These are phyloP conservation scores for Coemansia sp. DNA, from an alignment of 192 early-diverging fungal species.

Conservation along the genomic window DNA sequence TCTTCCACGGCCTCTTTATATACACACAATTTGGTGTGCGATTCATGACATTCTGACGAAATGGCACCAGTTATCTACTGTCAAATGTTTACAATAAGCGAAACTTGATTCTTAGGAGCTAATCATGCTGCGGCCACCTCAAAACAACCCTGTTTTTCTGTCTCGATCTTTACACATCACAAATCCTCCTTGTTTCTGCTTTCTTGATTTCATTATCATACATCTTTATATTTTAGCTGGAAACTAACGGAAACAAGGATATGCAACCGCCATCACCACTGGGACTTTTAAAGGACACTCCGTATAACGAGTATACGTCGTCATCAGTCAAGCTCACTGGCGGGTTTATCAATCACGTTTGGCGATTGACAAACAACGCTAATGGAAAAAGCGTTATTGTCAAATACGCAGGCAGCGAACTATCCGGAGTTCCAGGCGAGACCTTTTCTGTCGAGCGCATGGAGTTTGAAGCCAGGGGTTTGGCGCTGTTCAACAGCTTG, in stretches of 20 bases:
- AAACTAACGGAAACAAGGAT: background rate
- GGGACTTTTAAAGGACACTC: conserved; percentile 18
- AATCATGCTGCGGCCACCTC: too few species aligned
- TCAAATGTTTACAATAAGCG: too few species aligned
- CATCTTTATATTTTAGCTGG: background rate
- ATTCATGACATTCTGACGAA: too few species aligned
- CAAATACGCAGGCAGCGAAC: conserved; percentile 25
- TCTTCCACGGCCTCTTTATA: too few species aligned
- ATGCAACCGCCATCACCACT: conserved; percentile 21
- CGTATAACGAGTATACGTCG: conserved; percentile 16
- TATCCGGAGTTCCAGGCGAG: conserved; percentile 2
- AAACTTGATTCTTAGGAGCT: too few species aligned
- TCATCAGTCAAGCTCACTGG: conserved; percentile 27
- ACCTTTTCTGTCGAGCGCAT: conserved; percentile 31
- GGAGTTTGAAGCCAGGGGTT: conserved; percentile 31
- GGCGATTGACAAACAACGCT: conserved; percentile 10
- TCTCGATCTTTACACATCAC: too few species aligned
- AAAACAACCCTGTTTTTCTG: too few species aligned
- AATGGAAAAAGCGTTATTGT: conserved; percentile 17
- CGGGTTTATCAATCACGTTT: conserved; percentile 38
- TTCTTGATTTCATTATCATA: background rate
- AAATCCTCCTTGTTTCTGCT: too few species aligned
- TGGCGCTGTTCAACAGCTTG: conserved; percentile 18
- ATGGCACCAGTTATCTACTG: too few species aligned
- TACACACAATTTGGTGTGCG: too few species aligned